Evolutionary conservation across 2,329 filamentous ascomycete genomes (phyloP).

Genomic region (Sporothrix variecibatus): DNA sequence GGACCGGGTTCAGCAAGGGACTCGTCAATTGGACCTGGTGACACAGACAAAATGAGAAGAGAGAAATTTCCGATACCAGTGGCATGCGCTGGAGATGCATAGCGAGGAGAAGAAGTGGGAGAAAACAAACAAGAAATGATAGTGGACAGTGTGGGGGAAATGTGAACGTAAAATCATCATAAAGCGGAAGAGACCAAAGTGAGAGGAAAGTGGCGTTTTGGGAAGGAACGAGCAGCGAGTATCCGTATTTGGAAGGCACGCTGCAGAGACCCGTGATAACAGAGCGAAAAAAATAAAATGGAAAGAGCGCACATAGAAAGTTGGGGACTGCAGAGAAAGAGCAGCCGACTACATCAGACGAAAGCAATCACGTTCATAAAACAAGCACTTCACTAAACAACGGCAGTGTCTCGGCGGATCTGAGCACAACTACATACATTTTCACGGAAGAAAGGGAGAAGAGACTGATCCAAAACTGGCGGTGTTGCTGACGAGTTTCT

Average conservation of each 20-base stretch:
- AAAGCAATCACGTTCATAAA: background rate
- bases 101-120: background rate
- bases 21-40: background rate
- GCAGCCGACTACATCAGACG: background rate
- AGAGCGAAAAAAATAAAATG: background rate
- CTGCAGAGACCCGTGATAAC: background rate
- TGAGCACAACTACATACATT: constrained; percentile 1
- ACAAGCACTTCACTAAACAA: background rate
- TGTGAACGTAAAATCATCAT: background rate
- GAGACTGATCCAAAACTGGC: background rate
- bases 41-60: constrained; percentile 1
- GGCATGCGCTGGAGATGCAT: background rate
- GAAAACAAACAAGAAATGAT: background rate
- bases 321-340: background rate
- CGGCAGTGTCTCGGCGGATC: background rate
- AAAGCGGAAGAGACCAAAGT: background rate
- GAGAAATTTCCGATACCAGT: background rate
- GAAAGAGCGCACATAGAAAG: background rate
- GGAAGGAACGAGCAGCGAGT: background rate
- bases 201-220: background rate
- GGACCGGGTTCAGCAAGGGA: background rate
- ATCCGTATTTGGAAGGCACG: constrained; percentile 17
- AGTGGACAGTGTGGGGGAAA: background rate
- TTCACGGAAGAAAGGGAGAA: background rate
- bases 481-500: too few relatives aligned